A percentile compares a stretch with the other conserved stretches of the same genome.
Evolutionary conservation across 257 asterid species (phyloP).

Genomic region (Rhazya stricta): DNA sequence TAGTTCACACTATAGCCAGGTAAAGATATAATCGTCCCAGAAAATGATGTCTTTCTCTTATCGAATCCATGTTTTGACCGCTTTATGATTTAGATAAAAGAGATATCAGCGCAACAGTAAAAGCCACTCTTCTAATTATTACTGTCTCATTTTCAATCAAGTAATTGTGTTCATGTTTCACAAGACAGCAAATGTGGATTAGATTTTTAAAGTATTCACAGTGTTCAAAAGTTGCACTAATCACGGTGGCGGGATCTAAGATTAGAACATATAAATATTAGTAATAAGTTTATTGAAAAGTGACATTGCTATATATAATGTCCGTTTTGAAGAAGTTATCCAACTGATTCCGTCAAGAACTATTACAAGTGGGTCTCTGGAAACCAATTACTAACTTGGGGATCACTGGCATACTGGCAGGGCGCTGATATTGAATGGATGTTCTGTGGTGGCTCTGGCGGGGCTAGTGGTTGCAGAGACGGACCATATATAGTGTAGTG

Average conservation of each 20-base stretch:
- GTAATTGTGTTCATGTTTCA: background rate
- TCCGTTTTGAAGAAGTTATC: no score
- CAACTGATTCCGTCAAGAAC: no score
- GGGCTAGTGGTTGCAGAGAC: background rate
- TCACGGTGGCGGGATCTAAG: slow-evolving; percentile 24
- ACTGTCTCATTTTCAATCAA: background rate
- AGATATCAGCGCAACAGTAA: background rate
- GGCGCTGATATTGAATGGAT: background rate
- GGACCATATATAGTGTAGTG: background rate
- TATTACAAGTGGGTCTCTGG: no score
- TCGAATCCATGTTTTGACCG: background rate
- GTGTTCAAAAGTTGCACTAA: slow-evolving; percentile 13
- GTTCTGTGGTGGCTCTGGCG: background rate
- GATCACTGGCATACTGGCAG: no score
- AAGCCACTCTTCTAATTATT: background rate
- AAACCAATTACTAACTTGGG: no score
- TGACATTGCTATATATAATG: no score
- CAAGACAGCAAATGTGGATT: no score
- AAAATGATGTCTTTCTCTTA: background rate
- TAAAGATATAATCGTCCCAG: background rate
- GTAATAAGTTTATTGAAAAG: no score
- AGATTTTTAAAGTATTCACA: background rate
- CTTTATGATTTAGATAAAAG: slow-evolving; percentile 1
- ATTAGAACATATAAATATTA: background rate
- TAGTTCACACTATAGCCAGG: no score